Percentiles rank a stretch among this genome's conserved stretches.
These are phyloP conservation scores for Blepharisma stoltei DNA, from an alignment of 73 alveolate genomes.

Conservation along the genomic window DNA sequence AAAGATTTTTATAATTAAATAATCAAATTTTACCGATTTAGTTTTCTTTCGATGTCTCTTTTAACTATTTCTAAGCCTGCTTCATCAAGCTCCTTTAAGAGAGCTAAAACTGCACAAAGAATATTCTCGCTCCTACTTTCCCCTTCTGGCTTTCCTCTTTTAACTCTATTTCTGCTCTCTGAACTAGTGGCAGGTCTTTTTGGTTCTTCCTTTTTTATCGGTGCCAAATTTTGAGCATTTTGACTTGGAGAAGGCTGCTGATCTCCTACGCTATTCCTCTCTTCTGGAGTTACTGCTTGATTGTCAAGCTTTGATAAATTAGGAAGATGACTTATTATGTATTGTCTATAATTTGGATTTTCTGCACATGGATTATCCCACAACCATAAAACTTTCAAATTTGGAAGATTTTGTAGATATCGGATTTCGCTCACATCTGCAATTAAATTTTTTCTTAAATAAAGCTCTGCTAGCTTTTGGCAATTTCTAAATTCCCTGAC, in stretches of 20 bases:
- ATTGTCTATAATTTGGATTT: conserved; percentile 78
- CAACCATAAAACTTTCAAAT: conserved; percentile 90
- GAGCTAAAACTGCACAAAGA: conserved; percentile 76
- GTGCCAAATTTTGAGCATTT: no score
- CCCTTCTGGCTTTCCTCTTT: not conserved
- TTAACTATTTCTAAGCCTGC: conserved; percentile 68
- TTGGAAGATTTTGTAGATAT: conserved; percentile 59
- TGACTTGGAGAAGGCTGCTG: no score
- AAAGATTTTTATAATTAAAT: no score
- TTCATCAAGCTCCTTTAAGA: conserved; percentile 80
- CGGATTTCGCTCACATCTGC: conserved; percentile 77
- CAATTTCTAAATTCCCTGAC: conserved; percentile 71
- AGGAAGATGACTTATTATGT: conserved; percentile 81
- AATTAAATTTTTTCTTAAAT: conserved; percentile 86
- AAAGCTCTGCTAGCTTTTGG: conserved; percentile 82
- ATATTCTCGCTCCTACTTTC: conserved; percentile 65
- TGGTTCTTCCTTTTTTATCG: conserved; percentile 16
- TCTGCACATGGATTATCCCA: conserved; percentile 95
- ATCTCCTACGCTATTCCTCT: conserved; percentile 27
- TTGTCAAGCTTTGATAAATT: conserved; percentile 86
- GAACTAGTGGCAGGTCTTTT: not conserved
- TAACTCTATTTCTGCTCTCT: not conserved
- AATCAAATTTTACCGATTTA: conserved; percentile 3
- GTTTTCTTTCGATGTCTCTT: conserved; percentile 75
- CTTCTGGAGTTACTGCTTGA: conserved; percentile 73